These are phyloP conservation scores for Zancudomyces culisetae DNA, from an alignment of 371 early-diverging fungal species.

Conservation along the genomic window DNA sequence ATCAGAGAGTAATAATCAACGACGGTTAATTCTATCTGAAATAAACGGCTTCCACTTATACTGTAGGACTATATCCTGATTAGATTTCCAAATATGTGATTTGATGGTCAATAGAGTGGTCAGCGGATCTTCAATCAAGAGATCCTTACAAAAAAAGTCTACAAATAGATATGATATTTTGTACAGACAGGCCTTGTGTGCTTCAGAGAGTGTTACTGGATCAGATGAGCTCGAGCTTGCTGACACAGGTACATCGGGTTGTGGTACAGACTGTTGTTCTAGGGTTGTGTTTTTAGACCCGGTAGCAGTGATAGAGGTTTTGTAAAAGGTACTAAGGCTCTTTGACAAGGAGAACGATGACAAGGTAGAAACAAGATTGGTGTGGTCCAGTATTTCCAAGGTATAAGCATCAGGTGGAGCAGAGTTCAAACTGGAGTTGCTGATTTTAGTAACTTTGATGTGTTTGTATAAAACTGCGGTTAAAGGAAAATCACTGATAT, in stretches of 20 bases:
- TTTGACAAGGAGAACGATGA: background rate
- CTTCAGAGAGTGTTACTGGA: background rate
- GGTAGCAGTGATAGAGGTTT: conserved; percentile 5
- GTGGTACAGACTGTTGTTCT: background rate
- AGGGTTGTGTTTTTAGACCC: background rate
- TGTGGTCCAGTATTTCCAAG: background rate
- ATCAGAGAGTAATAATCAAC: too few relatives aligned
- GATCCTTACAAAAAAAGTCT: conserved; percentile 57
- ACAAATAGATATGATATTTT: conserved; percentile 31
- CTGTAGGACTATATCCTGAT: conserved; percentile 50
- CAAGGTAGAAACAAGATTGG: background rate
- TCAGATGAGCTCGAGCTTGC: conserved; percentile 3
- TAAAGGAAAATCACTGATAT: background rate
- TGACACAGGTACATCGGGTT: conserved; percentile 15
- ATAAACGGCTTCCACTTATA: conserved; percentile 33
- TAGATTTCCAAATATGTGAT: conserved; percentile 61
- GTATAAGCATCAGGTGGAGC: conserved; percentile 6
- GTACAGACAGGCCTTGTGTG: background rate
- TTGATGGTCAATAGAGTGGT: conserved; percentile 70
- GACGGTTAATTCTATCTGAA: background rate
- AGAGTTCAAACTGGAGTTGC: background rate
- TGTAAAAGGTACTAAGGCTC: background rate
- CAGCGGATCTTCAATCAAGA: conserved; percentile 35
- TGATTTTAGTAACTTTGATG: too few relatives aligned
- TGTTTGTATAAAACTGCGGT: background rate